Evolutionary conservation across 352 stramenopile species (phyloP).

Genomic region (Phytophthora melonis): DNA sequence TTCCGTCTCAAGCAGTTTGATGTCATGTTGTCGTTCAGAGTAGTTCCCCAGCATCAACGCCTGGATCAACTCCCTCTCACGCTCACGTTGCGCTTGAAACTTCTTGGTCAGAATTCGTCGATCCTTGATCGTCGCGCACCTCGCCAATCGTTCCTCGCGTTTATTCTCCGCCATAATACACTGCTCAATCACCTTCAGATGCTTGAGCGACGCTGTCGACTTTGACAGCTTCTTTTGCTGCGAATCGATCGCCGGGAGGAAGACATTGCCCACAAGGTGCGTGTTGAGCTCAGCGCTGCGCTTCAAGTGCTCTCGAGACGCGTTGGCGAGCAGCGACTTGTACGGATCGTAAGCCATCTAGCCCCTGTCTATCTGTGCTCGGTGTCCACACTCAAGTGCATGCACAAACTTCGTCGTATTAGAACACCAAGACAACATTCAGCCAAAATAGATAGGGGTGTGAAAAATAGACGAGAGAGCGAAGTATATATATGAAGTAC

Average conservation of each 20-base stretch:
- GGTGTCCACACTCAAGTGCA: constrained; percentile 3
- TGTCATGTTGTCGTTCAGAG: constrained; percentile 28
- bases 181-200: constrained; percentile 78
- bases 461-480: constrained; percentile 30
- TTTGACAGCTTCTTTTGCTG: constrained; percentile 22
- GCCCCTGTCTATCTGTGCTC: constrained; percentile 5
- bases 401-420: not conserved
- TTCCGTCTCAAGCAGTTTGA: constrained; percentile 50
- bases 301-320: constrained; percentile 54
- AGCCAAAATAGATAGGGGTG: constrained; percentile 22
- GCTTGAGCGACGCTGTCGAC: constrained; percentile 51
- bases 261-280: constrained; percentile 69
- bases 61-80: constrained; percentile 67
- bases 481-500: not conserved
- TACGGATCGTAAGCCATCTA: constrained; percentile 55
- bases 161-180: constrained; percentile 80
- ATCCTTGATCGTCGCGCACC: constrained; percentile 58
- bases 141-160: constrained; percentile 63
- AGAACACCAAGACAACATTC: constrained; percentile 4
- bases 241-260: constrained; percentile 61
- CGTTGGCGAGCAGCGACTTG: constrained; percentile 57
- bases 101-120: constrained; percentile 60
- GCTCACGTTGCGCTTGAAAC: constrained; percentile 62
- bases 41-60: constrained; percentile 59
- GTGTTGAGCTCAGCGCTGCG: constrained; percentile 51